A percentile compares a stretch with the other conserved stretches of the same genome.
phyloP scores from a whole-genome alignment of 306 rosid genomes.

The Geum urbanum region DNA sequence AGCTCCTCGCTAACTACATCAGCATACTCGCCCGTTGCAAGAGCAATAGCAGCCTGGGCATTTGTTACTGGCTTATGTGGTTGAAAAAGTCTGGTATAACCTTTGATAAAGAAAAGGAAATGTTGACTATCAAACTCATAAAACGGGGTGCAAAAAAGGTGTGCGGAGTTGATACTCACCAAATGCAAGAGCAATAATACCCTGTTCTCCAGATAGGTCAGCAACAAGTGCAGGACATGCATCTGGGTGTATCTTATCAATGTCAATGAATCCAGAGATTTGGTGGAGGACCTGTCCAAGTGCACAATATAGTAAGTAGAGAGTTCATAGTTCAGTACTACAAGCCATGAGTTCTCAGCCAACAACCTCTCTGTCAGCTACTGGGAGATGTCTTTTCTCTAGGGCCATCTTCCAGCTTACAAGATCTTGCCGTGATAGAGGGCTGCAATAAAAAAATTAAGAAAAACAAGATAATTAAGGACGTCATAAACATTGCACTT shows the following conservation, averaged over 20 bases:
- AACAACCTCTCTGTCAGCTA: conserved; percentile 81
- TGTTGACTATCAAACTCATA: background rate
- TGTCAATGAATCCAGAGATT: conserved; percentile 86
- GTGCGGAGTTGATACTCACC: conserved; percentile 43
- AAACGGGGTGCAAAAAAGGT: background rate
- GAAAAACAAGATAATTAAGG: conserved; percentile 19
- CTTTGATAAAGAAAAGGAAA: conserved; percentile 37
- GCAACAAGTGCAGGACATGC: conserved; percentile 98
- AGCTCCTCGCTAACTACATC: conserved; percentile 89
- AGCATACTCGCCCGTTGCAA: conserved; percentile 92
- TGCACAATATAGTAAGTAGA: conserved; percentile 15
- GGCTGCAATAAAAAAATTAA: conserved; percentile 50
- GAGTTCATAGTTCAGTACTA: conserved; percentile 24
- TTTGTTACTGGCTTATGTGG: conserved; percentile 93
- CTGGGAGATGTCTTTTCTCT: conserved; percentile 87
- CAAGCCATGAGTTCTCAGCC: conserved; percentile 22
- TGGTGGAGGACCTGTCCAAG: conserved; percentile 63
- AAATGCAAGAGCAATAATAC: conserved; percentile 90
- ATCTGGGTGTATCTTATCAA: conserved; percentile 84
- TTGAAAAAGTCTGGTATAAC: conserved; percentile 89
- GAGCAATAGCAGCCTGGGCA: conserved; percentile 96
- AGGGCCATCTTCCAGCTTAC: conserved; percentile 97
- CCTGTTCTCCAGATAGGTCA: conserved; percentile 91
- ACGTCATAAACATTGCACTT: conserved; percentile 9
- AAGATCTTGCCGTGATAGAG: conserved; percentile 95